These are phyloP conservation scores for Aquilaria agallochum DNA, from an alignment of 441 rosid genomes.

Conservation along the genomic window DNA sequence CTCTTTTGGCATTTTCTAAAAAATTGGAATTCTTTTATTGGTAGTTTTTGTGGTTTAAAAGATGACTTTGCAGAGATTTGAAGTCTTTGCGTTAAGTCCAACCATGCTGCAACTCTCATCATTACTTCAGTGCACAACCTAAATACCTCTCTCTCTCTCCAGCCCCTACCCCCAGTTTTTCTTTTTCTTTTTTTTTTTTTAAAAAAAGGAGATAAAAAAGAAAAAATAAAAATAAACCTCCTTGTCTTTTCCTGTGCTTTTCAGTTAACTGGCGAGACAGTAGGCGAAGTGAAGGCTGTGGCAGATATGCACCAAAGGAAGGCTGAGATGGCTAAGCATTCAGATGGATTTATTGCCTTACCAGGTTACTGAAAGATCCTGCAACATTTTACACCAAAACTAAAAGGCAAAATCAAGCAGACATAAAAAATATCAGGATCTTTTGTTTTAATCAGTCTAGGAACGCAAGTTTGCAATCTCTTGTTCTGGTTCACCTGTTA, in stretches of 20 bases:
- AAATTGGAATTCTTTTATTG: constrained; percentile 13
- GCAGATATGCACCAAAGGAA: constrained; percentile 99
- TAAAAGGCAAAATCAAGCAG: constrained; percentile 13
- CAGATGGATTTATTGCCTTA: constrained; percentile 99
- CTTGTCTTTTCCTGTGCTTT: constrained; percentile 13
- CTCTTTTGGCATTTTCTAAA: constrained; percentile 24
- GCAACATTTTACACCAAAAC: constrained; percentile 29
- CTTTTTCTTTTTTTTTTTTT: constrained; percentile 13
- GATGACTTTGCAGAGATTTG: constrained; percentile 25
- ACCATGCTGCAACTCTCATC: constrained; percentile 50
- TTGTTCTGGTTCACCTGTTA: constrained; percentile 8
- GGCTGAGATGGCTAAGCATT: constrained; percentile 99
- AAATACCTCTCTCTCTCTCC: constrained; percentile 23
- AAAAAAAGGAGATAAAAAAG: too few species aligned
- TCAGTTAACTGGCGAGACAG: constrained; percentile 98
- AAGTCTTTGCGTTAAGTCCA: constrained; percentile 33
- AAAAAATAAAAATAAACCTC: too few species aligned
- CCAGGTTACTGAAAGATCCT: constrained; percentile 60
- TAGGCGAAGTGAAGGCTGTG: constrained; percentile 99
- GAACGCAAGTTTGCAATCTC: constrained; percentile 13
- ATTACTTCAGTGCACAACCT: constrained; percentile 68
- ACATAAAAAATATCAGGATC: constrained; percentile 18
- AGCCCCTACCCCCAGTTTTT: constrained; percentile 11
- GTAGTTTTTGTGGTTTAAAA: constrained; percentile 15
- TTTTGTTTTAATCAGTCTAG: constrained; percentile 14